Conservation (phyloP, 495 filamentous ascomycete species). For the Penicillium coffeae region DNA sequence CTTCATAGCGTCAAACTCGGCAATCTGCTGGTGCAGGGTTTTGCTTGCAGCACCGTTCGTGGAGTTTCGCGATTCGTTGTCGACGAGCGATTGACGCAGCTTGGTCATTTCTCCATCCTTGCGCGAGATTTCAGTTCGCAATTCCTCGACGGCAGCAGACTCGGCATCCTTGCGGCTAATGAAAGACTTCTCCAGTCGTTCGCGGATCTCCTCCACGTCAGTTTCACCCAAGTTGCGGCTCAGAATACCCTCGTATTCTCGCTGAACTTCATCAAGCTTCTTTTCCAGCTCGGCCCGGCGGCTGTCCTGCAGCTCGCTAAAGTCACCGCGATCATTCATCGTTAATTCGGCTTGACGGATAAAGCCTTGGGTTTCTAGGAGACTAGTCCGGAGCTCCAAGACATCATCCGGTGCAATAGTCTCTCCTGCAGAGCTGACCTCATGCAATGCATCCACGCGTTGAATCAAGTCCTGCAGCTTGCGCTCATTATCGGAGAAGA, state of each 20-base stretch:
- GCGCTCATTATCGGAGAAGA: conserved; percentile 87
- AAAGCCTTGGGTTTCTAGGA: conserved; percentile 86
- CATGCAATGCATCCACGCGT: conserved; percentile 72
- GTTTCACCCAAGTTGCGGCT: conserved; percentile 71
- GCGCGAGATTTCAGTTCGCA: conserved; percentile 65
- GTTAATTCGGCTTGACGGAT: conserved; percentile 90
- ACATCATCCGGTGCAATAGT: conserved; percentile 78
- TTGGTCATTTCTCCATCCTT: conserved; percentile 74
- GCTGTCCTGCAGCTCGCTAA: conserved; percentile 58
- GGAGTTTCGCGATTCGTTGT: conserved; percentile 60
- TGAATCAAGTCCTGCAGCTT: conserved; percentile 77
- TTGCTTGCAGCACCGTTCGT: conserved; percentile 75
- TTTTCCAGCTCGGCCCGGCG: conserved; percentile 70
- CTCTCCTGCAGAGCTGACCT: conserved; percentile 71
- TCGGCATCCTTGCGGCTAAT: conserved; percentile 67
- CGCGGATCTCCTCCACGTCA: conserved; percentile 82
- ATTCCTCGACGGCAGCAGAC: conserved; percentile 62
- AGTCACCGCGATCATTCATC: conserved; percentile 61
- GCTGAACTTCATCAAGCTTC: conserved; percentile 65
- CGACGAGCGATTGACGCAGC: conserved; percentile 70
- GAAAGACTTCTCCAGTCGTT: conserved; percentile 71
- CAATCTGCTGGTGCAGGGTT: conserved; percentile 94
- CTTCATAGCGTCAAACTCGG: conserved; percentile 99
- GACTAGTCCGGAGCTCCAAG: conserved; percentile 65
- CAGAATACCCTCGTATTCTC: conserved; percentile 76